Base-by-base conservation (phyloP, 2,329 filamentous ascomycete species). In the Microsporum canis region DNA sequence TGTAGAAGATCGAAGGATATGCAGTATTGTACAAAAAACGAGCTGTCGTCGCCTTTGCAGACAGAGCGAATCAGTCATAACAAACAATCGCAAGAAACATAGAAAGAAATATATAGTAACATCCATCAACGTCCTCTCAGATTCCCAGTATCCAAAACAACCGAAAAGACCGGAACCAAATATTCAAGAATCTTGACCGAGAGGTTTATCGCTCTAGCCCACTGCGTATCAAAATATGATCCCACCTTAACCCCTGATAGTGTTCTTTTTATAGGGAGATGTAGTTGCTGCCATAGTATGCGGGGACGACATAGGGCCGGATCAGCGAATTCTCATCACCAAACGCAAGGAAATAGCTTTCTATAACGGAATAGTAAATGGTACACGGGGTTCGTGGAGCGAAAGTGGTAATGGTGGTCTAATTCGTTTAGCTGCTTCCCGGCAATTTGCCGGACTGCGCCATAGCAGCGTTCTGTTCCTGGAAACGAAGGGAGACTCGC, bases 401-500 rank as follows among this genome's bases (percentile, higher is more conserved):
- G 5, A 3, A 38, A 43, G 12, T 29, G 31, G n/a, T 47, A 49
- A 53, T 51, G 29, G 36, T 7, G 34, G 14, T 39, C 43, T 39
- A 59, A 47, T 47, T 61, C 31, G 49, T 34, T 59, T 59, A 45
- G n/a, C 41, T 34, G 7, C 55, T n/a, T 31, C 78, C 79, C 5
- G 78, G 78, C 62, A 80, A 68, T 63, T 79, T 77, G 27, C 82
- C 83, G 45, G 77, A 74, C 74, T 85, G 83, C 75, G 83, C 83
- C 83, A 87, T 86, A 45, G 81, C 80, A 57, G 83, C 83, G 69
- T 87, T 87, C 75, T 86, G 82, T 75, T 88, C 85, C 72, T 87
- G 84, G 84, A 97, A 99, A 65, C 94, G 85, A 77, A 95, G 89
- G 70, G 91, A 89, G 69, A 99, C 81, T 63, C 94, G 87, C 77